A percentile compares a stretch with the other conserved stretches of the same genome.
Conservation (phyloP, 371 early-diverging fungal species). For the Zychaea mexicana region DNA sequence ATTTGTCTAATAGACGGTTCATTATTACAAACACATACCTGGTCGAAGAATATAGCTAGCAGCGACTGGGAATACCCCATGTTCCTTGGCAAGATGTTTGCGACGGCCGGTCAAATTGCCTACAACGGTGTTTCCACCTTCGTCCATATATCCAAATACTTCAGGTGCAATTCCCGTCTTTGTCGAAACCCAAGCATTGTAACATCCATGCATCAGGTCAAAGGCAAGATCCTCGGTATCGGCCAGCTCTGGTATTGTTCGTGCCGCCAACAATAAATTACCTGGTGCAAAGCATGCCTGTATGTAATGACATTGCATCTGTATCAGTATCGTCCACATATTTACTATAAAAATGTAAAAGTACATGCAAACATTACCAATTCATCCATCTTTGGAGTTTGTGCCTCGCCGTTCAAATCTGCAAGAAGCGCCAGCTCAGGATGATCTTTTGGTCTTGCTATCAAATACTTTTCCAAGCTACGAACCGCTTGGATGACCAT, state of each 20-base stretch:
- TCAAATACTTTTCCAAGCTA: slow-evolving; percentile 25
- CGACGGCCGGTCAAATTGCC: slow-evolving; percentile 15
- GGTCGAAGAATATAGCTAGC: slow-evolving; percentile 45
- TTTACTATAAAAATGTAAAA: background rate
- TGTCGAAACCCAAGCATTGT: slow-evolving; percentile 41
- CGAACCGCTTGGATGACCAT: slow-evolving; percentile 39
- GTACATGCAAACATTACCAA: slow-evolving; percentile 20
- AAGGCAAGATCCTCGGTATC: slow-evolving; percentile 27
- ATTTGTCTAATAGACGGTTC: background rate
- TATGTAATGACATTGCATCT: no score
- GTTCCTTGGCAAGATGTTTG: slow-evolving; percentile 11
- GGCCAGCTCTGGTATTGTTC: slow-evolving; percentile 24
- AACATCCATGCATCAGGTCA: slow-evolving; percentile 42
- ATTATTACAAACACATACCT: slow-evolving; percentile 10
- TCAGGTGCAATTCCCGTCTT: slow-evolving; percentile 47
- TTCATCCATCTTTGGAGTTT: slow-evolving; percentile 39
- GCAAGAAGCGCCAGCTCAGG: slow-evolving; percentile 24
- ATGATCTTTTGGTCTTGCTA: slow-evolving; percentile 27
- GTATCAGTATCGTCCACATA: no score
- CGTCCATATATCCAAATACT: slow-evolving; percentile 34
- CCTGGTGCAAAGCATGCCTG: slow-evolving; percentile 46
- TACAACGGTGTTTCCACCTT: slow-evolving; percentile 11
- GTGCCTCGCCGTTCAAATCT: slow-evolving; percentile 17
- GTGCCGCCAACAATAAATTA: slow-evolving; percentile 31
- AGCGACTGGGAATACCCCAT: slow-evolving; percentile 26